Percentiles rank a stretch among this genome's conserved stretches.
Conservation (phyloP, 768 basidiomycete genomes). For the Epithele typhae region DNA sequence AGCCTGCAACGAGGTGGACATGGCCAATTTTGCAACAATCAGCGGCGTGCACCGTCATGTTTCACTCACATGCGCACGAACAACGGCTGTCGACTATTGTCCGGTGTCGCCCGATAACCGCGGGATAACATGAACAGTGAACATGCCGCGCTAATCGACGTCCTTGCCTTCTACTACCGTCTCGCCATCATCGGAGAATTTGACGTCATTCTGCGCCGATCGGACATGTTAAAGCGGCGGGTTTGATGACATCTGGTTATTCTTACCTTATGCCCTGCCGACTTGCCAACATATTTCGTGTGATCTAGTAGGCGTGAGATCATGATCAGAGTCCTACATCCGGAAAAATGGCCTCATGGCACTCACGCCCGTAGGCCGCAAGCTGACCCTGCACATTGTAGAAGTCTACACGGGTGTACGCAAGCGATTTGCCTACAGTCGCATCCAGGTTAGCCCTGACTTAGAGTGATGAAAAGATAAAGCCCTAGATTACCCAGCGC, state of each 20-base stretch:
- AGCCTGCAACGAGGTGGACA: too few species aligned
- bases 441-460: too few species aligned
- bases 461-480: too few species aligned
- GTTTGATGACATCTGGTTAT: too few species aligned
- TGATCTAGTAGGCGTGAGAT: conserved; percentile 46
- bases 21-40: too few species aligned
- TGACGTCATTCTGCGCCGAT: conserved; percentile 60
- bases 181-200: conserved; percentile 77
- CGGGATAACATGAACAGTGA: too few species aligned
- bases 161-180: conserved; percentile 62
- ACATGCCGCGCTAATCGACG: conserved; percentile 34
- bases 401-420: conserved; percentile 81
- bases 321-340: too few species aligned
- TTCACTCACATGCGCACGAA: too few species aligned
- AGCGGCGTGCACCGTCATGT: too few species aligned
- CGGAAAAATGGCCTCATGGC: background rate
- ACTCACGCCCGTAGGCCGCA: conserved; percentile 79
- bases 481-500: conserved; percentile 63
- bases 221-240: background rate
- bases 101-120: too few species aligned
- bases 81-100: too few species aligned
- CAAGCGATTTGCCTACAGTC: conserved; percentile 68
- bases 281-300: conserved; percentile 82
- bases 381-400: conserved; percentile 58
- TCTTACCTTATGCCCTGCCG: conserved; percentile 39